Evolutionary conservation across 2,329 filamentous ascomycete genomes (phyloP), one percentile per base, ranked within the genome.

Genomic region (Calonectria crousiana): DNA sequence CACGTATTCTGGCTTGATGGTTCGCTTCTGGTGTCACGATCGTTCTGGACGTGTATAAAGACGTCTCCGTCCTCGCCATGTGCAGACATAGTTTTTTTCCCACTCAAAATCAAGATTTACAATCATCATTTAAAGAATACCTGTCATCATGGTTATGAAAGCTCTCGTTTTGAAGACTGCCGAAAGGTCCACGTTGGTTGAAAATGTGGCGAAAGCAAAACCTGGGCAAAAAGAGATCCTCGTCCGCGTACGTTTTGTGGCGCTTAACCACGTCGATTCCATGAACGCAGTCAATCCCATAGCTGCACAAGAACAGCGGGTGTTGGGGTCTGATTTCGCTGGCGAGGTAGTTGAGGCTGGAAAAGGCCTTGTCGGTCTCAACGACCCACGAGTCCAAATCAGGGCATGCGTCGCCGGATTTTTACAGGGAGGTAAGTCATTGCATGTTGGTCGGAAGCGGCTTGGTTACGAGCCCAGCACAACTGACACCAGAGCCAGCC

Each of bases 311-410:
- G 41, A 82, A 69, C 34, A 81, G 4, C 80, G 85, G 0, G 76
- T 82, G 0, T 72, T 87, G 0, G 86, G 86, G 6, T 85, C 82
- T 51, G 86, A 87, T 71, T 88, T 87, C 49, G 81, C 85, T 0
- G 86, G 86, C 2, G 64, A 77, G 0, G 76, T 87, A 14, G 75
- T 81, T 0, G 69, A 77, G 6, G 69, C 78, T 20, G 77, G 73
- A 14, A 20, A 38, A 1, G 75, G 70, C 2, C 76, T 79, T 6
- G 58, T 10, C n/a, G 60, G 20, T 2, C 60, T 32, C 5, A 28
- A 64, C 2, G 78, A 81, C 69, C 8, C 60, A 1, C 74, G 80
- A 9, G 51, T 65, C 0, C 76, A 80, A 52, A 14, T 71, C 6
- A 86, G 85, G 4, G 56, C 81, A 3, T 79, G 81, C 2, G 85